Evolutionary conservation across 176 grass and related monocot species (phyloP), one percentile per base, ranked within the genome.

Genomic region (Musa beccarii): DNA sequence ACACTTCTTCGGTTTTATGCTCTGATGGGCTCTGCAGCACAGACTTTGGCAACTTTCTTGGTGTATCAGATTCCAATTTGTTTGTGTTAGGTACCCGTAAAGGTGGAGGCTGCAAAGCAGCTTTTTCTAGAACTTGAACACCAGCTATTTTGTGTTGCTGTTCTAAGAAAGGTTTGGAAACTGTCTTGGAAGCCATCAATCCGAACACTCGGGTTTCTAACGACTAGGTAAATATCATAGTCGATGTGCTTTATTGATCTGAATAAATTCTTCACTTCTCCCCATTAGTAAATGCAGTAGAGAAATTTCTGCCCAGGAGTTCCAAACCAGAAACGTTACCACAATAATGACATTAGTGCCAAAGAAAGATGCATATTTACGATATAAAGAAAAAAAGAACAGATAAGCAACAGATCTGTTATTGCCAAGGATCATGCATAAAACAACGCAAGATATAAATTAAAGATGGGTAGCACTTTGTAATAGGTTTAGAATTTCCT

Each of bases 181-280:
- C 28, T 68, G 11, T 68, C 25, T 68, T 68, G 6, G 87, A 86
- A 75, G 77, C 84, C 84, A 89, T 89, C 59, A 26, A 74, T 64
- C 62, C 2, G 23, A 26, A 21, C 11, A 70, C 28, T 70, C 3
- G 16, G 4, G 50, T 51, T 52, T 71, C 17, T 52, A 51, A n/a
- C 29, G 5, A 6, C 34, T 43, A 43, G 34, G 34, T 43, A 71
- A 71, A 71, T 52, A 51, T 19, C 51, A 51, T 2, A 51, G 17
- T 16, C 3, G 5, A n/a, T 71, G 17, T 71, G 13, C 68, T 71
- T 17, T 16, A 71, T 51, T 17, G 8, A 21, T 19, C 14, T 16
- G 7, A 70, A 50, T 50, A 20, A 8, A 19, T 20, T 17, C 16
- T 51, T 71, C 68, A 71, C 10, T 34, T 51, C 51, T 7, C 15